A percentile compares a stretch with the other conserved stretches of the same genome.
phyloP scores from a whole-genome alignment of 495 filamentous ascomycete genomes.

The Lasiosphaeria ovina region DNA sequence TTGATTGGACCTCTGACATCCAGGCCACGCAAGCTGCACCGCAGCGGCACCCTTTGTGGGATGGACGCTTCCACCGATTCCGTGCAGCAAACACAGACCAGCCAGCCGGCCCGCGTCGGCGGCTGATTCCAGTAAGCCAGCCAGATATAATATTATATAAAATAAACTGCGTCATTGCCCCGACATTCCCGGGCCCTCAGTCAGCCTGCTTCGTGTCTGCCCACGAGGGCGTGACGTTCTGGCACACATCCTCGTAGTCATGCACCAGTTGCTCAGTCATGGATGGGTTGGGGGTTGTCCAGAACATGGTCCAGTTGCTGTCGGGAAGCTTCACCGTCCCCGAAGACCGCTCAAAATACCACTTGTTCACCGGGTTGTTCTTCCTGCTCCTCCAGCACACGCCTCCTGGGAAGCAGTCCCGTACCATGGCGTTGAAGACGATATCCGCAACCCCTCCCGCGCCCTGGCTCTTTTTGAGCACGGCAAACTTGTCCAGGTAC shows the following conservation, averaged over 20 bases:
- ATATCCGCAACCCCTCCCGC: constrained; percentile 91
- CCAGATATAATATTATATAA: no score
- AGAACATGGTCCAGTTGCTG: constrained; percentile 94
- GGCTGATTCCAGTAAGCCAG: no score
- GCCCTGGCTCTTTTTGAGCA: constrained; percentile 82
- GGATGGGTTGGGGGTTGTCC: constrained; percentile 70
- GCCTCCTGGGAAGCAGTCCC: constrained; percentile 75
- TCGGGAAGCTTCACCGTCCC: constrained; percentile 77
- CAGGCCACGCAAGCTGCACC: not conserved
- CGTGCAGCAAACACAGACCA: no score
- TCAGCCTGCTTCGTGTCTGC: constrained; percentile 60
- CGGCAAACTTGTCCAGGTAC: constrained; percentile 97
- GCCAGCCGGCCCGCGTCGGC: no score
- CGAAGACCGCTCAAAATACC: constrained; percentile 88
- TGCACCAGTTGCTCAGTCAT: constrained; percentile 55
- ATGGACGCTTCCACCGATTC: not conserved
- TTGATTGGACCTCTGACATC: not conserved
- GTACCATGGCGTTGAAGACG: constrained; percentile 93
- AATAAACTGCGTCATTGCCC: no score
- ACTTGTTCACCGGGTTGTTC: constrained; percentile 86
- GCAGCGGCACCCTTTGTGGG: no score
- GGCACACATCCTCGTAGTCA: constrained; percentile 84
- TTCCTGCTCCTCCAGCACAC: constrained; percentile 80
- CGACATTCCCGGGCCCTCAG: no score
- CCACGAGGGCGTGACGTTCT: constrained; percentile 78